Evolutionary conservation across 2,329 filamentous ascomycete species (phyloP).

Genomic region (Periconia digitata): DNA sequence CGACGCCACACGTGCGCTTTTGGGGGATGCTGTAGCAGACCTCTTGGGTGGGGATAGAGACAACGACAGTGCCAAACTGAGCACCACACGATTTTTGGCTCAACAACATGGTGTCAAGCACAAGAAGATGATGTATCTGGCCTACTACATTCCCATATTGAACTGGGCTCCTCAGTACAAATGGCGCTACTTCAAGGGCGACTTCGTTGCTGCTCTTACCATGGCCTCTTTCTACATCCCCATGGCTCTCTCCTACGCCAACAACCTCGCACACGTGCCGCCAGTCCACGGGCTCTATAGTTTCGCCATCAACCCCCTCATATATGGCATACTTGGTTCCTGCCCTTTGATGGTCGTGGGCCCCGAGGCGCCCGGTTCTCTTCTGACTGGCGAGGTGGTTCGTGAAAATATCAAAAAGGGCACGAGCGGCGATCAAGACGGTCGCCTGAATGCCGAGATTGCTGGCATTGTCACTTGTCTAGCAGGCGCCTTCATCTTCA

Average conservation of each 20-base stretch:
- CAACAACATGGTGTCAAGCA: constrained; percentile 74
- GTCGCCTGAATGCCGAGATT: constrained; percentile 74
- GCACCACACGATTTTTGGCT: constrained; percentile 71
- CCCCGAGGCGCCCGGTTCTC: constrained; percentile 88
- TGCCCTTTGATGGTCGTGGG: constrained; percentile 93
- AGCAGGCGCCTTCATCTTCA: constrained; percentile 83
- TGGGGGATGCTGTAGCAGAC: constrained; percentile 49
- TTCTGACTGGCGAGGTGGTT: constrained; percentile 86
- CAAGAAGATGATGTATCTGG: constrained; percentile 78
- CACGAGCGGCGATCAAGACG: constrained; percentile 64
- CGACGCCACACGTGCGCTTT: constrained; percentile 41
- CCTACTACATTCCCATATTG: constrained; percentile 89
- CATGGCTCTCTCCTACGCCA: constrained; percentile 90
- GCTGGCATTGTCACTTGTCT: constrained; percentile 87
- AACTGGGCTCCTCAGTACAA: constrained; percentile 90
- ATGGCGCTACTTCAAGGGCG: constrained; percentile 78
- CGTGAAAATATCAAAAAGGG: constrained; percentile 73
- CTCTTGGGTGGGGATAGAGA: constrained; percentile 47
- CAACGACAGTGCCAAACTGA: constrained; percentile 55
- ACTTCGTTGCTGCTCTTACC: constrained; percentile 86
- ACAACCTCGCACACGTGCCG: constrained; percentile 89
- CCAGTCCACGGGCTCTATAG: constrained; percentile 93
- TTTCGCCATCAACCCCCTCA: constrained; percentile 87
- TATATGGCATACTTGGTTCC: constrained; percentile 89
- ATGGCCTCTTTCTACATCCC: constrained; percentile 98